These are phyloP conservation scores for Limnomonas spitsbergensis DNA, from an alignment of 139 green algal species.

Conservation along the genomic window DNA sequence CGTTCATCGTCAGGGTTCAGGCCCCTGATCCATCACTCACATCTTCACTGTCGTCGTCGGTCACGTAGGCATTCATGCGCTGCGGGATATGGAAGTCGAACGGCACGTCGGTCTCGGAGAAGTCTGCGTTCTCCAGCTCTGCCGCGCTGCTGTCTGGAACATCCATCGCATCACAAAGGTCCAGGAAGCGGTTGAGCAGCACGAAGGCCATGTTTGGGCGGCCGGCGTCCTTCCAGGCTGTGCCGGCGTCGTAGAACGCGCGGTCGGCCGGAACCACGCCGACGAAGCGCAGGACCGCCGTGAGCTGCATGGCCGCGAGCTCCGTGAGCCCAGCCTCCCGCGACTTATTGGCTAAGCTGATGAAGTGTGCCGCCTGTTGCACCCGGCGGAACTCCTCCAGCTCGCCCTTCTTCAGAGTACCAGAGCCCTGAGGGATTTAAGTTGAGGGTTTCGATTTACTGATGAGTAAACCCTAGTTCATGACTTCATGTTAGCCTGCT, in stretches of 20 bases:
- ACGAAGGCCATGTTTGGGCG: constrained; percentile 75
- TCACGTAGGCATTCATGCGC: constrained; percentile 49
- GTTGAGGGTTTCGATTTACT: too few relatives aligned
- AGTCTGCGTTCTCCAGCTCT: constrained; percentile 72
- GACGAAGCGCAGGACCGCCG: constrained; percentile 59
- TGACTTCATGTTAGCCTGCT: too few relatives aligned
- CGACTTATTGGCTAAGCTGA: constrained; percentile 19
- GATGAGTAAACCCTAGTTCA: too few relatives aligned
- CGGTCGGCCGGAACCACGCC: constrained; percentile 74
- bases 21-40: too few relatives aligned
- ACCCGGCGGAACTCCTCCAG: constrained; percentile 39
- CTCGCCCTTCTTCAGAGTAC: constrained; percentile 27
- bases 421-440: not conserved
- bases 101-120: constrained; percentile 66
- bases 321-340: constrained; percentile 43
- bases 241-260: constrained; percentile 64
- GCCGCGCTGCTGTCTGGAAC: constrained; percentile 51
- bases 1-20: too few relatives aligned
- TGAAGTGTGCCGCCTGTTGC: constrained; percentile 62
- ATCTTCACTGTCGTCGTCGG: constrained; percentile 56
- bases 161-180: constrained; percentile 80
- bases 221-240: constrained; percentile 49
- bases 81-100: constrained; percentile 68
- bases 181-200: constrained; percentile 82
- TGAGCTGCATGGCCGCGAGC: constrained; percentile 64